Conservation (phyloP, 805 yeast genomes). For the Hanseniaspora meyeri region DNA sequence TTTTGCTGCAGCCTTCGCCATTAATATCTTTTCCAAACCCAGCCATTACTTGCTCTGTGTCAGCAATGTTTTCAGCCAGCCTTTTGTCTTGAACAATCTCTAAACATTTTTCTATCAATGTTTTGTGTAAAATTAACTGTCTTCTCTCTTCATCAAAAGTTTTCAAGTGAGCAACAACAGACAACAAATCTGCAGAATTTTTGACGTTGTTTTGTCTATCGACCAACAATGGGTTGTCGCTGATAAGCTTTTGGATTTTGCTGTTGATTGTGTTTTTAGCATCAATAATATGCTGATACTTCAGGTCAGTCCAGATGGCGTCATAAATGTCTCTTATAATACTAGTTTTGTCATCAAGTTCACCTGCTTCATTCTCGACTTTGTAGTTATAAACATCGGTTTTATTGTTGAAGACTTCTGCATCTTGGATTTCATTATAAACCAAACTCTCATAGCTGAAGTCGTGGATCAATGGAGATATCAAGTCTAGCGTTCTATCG, state of each 20-base stretch:
- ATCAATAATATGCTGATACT: conserved; percentile 66
- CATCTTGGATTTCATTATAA: conserved; percentile 44
- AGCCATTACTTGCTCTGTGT: conserved; percentile 71
- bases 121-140: conserved; percentile 46
- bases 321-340: conserved; percentile 45
- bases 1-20: conserved; percentile 45
- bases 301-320: conserved; percentile 55
- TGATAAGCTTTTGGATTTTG: conserved; percentile 50
- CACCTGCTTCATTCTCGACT: conserved; percentile 44
- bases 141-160: conserved; percentile 59
- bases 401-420: conserved; percentile 31
- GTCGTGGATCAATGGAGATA: conserved; percentile 78
- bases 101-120: conserved; percentile 53
- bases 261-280: conserved; percentile 50
- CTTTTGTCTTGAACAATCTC: conserved; percentile 43
- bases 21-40: conserved; percentile 61
- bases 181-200: conserved; percentile 57
- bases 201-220: conserved; percentile 48
- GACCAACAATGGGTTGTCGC: conserved; percentile 63
- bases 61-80: conserved; percentile 55
- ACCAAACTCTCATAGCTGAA: conserved; percentile 88
- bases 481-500: conserved; percentile 74
- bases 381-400: conserved; percentile 40
- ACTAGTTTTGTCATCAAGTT: conserved; percentile 33
- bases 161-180: conserved; percentile 57